Conservation (phyloP, 2,329 filamentous ascomycete species). For the Trichoderma sp. region DNA sequence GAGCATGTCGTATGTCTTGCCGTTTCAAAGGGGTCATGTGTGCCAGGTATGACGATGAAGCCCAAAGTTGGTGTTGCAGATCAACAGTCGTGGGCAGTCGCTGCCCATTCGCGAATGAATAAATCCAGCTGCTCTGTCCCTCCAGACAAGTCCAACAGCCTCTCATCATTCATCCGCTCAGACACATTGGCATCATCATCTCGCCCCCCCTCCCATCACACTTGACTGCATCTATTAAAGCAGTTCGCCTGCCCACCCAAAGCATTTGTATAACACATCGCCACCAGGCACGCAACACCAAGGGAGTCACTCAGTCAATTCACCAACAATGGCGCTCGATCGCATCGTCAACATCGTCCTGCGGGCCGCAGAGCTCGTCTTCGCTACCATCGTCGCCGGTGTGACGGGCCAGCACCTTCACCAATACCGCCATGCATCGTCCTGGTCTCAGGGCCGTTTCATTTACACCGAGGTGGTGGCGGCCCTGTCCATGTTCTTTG, state of each 20-base stretch:
- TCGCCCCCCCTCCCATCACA: not conserved
- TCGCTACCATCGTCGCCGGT: constrained; percentile 69
- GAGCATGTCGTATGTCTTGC: constrained; percentile 2
- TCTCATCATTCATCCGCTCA: not conserved
- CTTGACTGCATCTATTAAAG: not conserved
- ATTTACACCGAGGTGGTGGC: constrained; percentile 75
- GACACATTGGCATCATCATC: not conserved
- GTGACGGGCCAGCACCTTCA: constrained; percentile 66
- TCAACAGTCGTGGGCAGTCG: not conserved
- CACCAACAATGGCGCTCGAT: constrained; percentile 37
- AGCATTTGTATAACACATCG: not conserved
- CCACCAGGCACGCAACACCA: not conserved
- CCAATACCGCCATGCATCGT: constrained; percentile 41
- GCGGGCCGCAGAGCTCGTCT: constrained; percentile 56
- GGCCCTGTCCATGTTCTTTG: constrained; percentile 64
- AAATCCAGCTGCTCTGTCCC: constrained; percentile 17
- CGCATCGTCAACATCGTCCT: constrained; percentile 40
- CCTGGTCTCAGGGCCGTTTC: constrained; percentile 59
- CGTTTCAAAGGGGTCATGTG: constrained; percentile 1
- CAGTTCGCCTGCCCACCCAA: not conserved
- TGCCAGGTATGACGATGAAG: constrained; percentile 15
- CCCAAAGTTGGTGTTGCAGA: constrained; percentile 11
- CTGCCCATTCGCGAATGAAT: constrained; percentile 3
- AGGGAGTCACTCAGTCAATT: not conserved
- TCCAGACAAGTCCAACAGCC: not conserved